phyloP scores from a whole-genome alignment of 73 alveolate species.

The Tetrahymena malaccensis region DNA sequence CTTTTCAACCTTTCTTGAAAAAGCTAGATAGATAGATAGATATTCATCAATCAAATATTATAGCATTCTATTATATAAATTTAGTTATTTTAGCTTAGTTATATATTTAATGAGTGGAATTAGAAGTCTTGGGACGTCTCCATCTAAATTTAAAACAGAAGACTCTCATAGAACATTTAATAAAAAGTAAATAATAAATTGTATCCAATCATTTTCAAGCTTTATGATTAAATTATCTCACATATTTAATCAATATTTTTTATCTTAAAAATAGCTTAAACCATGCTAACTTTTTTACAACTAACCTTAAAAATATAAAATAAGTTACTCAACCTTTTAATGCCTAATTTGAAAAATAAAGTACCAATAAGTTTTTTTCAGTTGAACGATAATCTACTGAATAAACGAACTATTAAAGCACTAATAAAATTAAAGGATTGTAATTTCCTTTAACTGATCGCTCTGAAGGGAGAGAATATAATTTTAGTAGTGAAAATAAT shows the following conservation, averaged over 20 bases:
- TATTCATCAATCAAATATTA: neutral
- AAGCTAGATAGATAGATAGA: neutral
- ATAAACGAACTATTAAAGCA: neutral
- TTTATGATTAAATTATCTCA: neutral
- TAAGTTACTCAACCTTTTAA: neutral
- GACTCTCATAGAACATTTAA: neutral
- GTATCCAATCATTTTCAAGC: neutral
- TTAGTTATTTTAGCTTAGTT: neutral
- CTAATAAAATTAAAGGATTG: neutral
- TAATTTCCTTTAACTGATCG: neutral
- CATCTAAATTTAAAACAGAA: neutral
- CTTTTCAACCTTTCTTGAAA: neutral
- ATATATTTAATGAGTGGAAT: neutral
- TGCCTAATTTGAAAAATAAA: neutral
- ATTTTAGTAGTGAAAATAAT: neutral
- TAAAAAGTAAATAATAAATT: neutral
- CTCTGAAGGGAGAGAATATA: neutral
- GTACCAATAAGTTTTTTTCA: neutral
- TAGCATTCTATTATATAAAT: neutral
- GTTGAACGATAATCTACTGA: neutral
- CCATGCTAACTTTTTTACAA: neutral
- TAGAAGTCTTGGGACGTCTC: neutral
- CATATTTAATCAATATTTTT: no score
- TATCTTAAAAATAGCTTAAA: neutral
- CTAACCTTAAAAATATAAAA: neutral